Evolutionary conservation across 2,329 filamentous ascomycete species (phyloP).

Genomic region (Stemphylium vesicarium): DNA sequence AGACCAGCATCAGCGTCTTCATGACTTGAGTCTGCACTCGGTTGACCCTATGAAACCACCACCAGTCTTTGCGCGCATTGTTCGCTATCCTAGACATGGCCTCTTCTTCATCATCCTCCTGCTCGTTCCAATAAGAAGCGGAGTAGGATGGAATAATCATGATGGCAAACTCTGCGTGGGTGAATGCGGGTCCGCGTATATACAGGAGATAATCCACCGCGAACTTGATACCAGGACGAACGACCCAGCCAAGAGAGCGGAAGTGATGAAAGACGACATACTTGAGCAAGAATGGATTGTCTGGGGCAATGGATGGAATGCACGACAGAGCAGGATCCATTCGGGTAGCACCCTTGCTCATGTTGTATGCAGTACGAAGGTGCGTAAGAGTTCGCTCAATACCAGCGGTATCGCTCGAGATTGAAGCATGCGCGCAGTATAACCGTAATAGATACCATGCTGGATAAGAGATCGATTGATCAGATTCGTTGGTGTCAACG

Average conservation of each 20-base stretch:
- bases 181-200: slow-evolving; percentile 88
- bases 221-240: slow-evolving; percentile 92
- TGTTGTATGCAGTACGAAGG: slow-evolving; percentile 22
- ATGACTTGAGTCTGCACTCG: slow-evolving; percentile 87
- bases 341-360: slow-evolving; percentile 14
- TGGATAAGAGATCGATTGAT: slow-evolving; percentile 52
- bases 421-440: slow-evolving; percentile 73
- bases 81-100: slow-evolving; percentile 36
- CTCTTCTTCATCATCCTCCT: slow-evolving; percentile 45
- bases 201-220: slow-evolving; percentile 95
- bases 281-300: slow-evolving; percentile 83
- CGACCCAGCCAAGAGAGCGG: slow-evolving; percentile 92
- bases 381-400: slow-evolving; percentile 12
- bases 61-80: slow-evolving; percentile 66
- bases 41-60: slow-evolving; percentile 87
- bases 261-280: slow-evolving; percentile 97
- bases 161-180: slow-evolving; percentile 91
- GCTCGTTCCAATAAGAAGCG: slow-evolving; percentile 72
- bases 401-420: slow-evolving; percentile 50
- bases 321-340: slow-evolving; percentile 11
- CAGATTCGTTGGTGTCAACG: slow-evolving; percentile 40
- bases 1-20: slow-evolving; percentile 88
- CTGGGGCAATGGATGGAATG: slow-evolving; percentile 62
- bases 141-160: slow-evolving; percentile 83
- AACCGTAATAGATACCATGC: slow-evolving; percentile 50